A percentile compares a stretch with the other conserved stretches of the same genome.
These are phyloP conservation scores for Aspergillus nanangensis DNA, from an alignment of 495 filamentous ascomycete genomes.

Conservation along the genomic window DNA sequence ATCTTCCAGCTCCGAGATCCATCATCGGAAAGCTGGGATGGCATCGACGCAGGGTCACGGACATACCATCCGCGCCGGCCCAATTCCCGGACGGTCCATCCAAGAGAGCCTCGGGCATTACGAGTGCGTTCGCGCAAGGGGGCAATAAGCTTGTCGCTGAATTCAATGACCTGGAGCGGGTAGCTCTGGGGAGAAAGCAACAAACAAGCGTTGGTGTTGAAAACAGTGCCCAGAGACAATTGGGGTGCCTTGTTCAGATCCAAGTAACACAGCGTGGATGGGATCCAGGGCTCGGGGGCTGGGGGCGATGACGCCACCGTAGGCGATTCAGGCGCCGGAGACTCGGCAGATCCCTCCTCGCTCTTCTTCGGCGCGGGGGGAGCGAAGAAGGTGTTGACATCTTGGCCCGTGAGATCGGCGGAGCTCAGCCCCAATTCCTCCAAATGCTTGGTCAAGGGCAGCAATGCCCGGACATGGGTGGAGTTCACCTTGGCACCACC, in stretches of 20 bases:
- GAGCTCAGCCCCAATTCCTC: constrained; percentile 73
- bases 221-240: constrained; percentile 60
- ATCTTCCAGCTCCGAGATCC: constrained; percentile 75
- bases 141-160: constrained; percentile 65
- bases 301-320: no score
- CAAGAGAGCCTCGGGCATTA: constrained; percentile 44
- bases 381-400: constrained; percentile 55
- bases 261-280: constrained; percentile 69
- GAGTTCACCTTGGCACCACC: constrained; percentile 68
- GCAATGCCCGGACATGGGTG: constrained; percentile 58
- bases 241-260: constrained; percentile 60
- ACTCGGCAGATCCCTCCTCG: no score
- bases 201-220: constrained; percentile 49
- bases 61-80: constrained; percentile 71
- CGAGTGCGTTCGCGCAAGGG: constrained; percentile 51
- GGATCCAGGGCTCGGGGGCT: constrained; percentile 41
- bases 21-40: constrained; percentile 30
- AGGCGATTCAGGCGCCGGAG: no score
- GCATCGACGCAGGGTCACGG: constrained; percentile 41
- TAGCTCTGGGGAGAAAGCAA: constrained; percentile 58
- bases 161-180: constrained; percentile 76
- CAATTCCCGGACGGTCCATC: constrained; percentile 67
- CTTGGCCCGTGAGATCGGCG: constrained; percentile 58
- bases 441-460: constrained; percentile 71
- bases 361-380: constrained; percentile 25